These are phyloP conservation scores for Fusarium sp. DNA, from an alignment of 2,329 filamentous ascomycete species.

Conservation along the genomic window DNA sequence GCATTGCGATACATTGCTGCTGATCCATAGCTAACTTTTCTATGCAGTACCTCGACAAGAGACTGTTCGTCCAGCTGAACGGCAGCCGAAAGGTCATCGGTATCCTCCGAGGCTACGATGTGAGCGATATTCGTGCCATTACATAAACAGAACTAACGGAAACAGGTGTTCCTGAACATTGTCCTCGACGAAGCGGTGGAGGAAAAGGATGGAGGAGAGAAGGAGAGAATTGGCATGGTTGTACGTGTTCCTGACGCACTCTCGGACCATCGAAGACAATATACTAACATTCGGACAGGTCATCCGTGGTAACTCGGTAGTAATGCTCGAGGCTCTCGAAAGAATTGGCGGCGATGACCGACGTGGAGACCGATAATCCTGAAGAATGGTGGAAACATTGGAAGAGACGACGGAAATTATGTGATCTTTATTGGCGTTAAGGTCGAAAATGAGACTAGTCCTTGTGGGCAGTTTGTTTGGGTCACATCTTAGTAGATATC, in stretches of 20 bases:
- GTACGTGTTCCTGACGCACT: constrained; percentile 61
- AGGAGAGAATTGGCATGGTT: constrained; percentile 90
- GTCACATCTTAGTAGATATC: constrained; percentile 45
- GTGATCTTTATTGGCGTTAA: constrained; percentile 48
- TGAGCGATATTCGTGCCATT: constrained; percentile 54
- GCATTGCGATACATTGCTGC: not conserved
- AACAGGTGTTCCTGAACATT: constrained; percentile 95
- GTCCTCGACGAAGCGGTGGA: constrained; percentile 97
- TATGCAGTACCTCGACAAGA: constrained; percentile 95
- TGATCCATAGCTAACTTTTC: constrained; percentile 39
- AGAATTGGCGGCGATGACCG: constrained; percentile 71
- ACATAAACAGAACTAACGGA: constrained; percentile 8
- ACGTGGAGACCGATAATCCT: constrained; percentile 46
- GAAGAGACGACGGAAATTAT: constrained; percentile 29
- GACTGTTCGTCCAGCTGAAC: constrained; percentile 96
- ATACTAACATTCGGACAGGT: constrained; percentile 64
- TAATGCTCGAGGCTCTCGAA: constrained; percentile 90
- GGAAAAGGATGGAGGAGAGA: constrained; percentile 91
- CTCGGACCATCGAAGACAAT: not conserved
- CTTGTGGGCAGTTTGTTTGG: constrained; percentile 31
- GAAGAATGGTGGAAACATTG: not conserved
- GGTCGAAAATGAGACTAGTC: constrained; percentile 45
- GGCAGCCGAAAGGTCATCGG: constrained; percentile 98
- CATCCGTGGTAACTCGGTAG: constrained; percentile 96
- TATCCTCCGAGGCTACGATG: constrained; percentile 94